phyloP scores from a whole-genome alignment of 2,329 filamentous ascomycete genomes.

The Plectosphaerella cucumerina region DNA sequence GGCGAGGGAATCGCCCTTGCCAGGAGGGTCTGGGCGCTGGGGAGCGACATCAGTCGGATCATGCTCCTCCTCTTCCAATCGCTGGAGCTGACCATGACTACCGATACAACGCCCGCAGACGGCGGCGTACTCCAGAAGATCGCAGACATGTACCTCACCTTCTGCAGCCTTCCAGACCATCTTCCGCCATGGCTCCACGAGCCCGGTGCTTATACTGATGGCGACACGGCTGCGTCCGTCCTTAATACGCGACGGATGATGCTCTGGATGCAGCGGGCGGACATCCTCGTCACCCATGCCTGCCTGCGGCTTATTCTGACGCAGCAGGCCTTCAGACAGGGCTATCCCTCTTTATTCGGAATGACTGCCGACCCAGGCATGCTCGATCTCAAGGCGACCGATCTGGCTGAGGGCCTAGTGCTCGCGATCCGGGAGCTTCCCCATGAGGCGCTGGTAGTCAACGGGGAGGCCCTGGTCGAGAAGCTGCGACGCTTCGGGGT shows the following conservation, averaged over 20 bases:
- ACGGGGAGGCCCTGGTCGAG: conserved; percentile 35
- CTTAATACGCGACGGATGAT: not conserved
- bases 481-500: conserved; percentile 34
- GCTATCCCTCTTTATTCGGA: not conserved
- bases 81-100: not conserved
- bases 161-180: conserved; percentile 14
- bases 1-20: not conserved
- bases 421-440: conserved; percentile 33
- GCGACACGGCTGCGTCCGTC: not conserved
- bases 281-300: conserved; percentile 34
- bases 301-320: conserved; percentile 35
- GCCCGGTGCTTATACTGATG: not conserved
- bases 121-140: conserved; percentile 9
- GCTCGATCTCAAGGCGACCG: conserved; percentile 25
- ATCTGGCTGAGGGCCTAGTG: conserved; percentile 38
- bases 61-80: conserved; percentile 1
- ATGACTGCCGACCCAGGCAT: conserved; percentile 3
- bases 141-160: conserved; percentile 16
- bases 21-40: conserved; percentile 3
- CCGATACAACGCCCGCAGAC: not conserved
- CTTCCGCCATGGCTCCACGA: conserved; percentile 5
- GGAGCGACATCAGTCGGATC: conserved; percentile 6
- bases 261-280: conserved; percentile 33
- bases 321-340: not conserved
- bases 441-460: conserved; percentile 35